Evolutionary conservation across 768 basidiomycete species (phyloP), one percentile per base, ranked within the genome.

Genomic region (Sarcomyxa edulis): DNA sequence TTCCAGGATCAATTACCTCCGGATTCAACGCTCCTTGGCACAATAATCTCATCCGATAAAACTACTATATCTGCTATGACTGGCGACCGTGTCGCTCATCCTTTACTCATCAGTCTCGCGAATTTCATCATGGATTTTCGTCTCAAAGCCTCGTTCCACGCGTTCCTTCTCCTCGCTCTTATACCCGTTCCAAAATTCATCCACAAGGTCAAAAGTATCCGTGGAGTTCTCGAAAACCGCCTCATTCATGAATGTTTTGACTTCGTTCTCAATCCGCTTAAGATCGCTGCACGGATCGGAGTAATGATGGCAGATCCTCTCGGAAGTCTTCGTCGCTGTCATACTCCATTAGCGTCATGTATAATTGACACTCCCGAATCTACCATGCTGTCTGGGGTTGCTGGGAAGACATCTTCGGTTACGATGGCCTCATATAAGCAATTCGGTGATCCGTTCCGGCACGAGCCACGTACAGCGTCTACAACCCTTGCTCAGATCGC

Each of bases 141-240:
- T 1, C 40, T 38, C 36, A 55, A 57, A 30, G 43, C 34, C 0
- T 46, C 40, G 0, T 30, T 45, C 3, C 43, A 54, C 20, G 44
- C 48, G 5, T 57, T 48, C 21, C 7, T 52, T 0, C 46, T 55
- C 2, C 24, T 46, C 0, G 42, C 48, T 2, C 37, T 57, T 4
- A 24, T 55, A n/a, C 55, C 52, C 5, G 40, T 56, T 15, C 25
- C 50, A 0, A 50, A 50, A 35, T 55, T 53, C 21, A 12, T 46
- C 2, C 36, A 52, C 24, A 45, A 30, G 16, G 37, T 42, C 9
- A 34, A 30, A 2, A 11, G 27, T n/a, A 32, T 51, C 14, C 28
- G 28, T 4, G 32, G 48, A 1, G 39, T 54, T 7, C 26, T 51
- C 7, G 40, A 34, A 20, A 48, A 40, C 23, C 37, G 42, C 6